Conservation (phyloP, 164 flowering plant species). For the Chimonanthus praecox region DNA sequence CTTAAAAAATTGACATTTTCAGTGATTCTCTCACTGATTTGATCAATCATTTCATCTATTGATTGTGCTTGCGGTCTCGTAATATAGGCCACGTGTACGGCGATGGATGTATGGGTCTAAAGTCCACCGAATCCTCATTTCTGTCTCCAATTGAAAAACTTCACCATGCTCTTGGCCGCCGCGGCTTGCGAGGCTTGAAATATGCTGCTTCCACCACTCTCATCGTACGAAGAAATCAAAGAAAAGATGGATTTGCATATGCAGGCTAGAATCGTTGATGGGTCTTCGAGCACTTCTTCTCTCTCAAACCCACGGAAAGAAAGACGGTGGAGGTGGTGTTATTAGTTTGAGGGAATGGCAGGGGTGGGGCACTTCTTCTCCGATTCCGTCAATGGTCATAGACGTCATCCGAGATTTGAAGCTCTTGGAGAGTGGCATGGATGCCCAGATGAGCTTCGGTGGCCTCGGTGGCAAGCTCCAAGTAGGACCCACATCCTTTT, state of each 20-base stretch:
- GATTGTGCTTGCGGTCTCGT: no score
- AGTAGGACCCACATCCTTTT: conserved; percentile 26
- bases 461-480: conserved; percentile 71
- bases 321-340: neutral
- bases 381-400: conserved; percentile 53
- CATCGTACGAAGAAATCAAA: neutral
- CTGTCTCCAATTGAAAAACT: neutral
- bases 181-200: neutral
- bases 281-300: neutral
- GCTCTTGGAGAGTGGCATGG: conserved; percentile 46
- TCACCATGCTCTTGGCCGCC: neutral
- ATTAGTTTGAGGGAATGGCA: conserved; percentile 64
- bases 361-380: conserved; percentile 74
- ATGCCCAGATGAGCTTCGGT: conserved; percentile 67
- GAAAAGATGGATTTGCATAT: neutral
- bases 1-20: no score
- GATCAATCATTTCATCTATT: no score
- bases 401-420: conserved; percentile 58
- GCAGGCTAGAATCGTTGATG: neutral
- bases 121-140: neutral
- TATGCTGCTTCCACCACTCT: neutral
- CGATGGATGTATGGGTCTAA: neutral
- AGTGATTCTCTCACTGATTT: no score
- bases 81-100: neutral
- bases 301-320: neutral